A percentile compares a stretch with the other conserved stretches of the same genome.
Evolutionary conservation across 2,329 filamentous ascomycete species (phyloP).

Genomic region (Cladobotryum protrusum): DNA sequence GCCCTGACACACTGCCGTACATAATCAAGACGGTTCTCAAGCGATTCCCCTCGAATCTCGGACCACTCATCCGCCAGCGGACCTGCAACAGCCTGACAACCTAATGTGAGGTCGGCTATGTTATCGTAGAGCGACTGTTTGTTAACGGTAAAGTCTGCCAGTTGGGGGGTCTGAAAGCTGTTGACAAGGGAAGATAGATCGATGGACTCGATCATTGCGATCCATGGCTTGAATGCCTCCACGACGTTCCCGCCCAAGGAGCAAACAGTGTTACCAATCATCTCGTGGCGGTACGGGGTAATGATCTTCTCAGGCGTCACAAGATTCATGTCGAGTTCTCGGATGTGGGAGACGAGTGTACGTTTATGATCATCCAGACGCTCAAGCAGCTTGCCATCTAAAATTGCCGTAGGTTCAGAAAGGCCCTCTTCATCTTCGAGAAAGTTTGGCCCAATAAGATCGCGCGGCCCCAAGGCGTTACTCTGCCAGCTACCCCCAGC

Average conservation of each 20-base stretch:
- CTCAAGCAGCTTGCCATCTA: constrained; percentile 74
- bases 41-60: constrained; percentile 79
- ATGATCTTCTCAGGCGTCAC: constrained; percentile 73
- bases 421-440: constrained; percentile 73
- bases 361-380: constrained; percentile 80
- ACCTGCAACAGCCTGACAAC: constrained; percentile 85
- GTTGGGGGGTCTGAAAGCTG: constrained; percentile 74
- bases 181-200: constrained; percentile 75
- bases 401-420: constrained; percentile 62
- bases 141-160: constrained; percentile 80
- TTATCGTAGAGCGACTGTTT: constrained; percentile 94
- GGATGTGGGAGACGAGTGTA: constrained; percentile 77
- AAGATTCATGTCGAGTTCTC: constrained; percentile 80
- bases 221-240: constrained; percentile 85
- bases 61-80: constrained; percentile 94
- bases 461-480: constrained; percentile 57
- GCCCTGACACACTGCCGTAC: constrained; percentile 72
- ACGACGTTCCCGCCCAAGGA: constrained; percentile 71
- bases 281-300: constrained; percentile 68
- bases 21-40: constrained; percentile 79
- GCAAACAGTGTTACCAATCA: constrained; percentile 78
- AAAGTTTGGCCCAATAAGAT: constrained; percentile 75
- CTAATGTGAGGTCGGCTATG: constrained; percentile 79
- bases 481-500: constrained; percentile 85
- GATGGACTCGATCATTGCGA: constrained; percentile 84